Evolutionary conservation across 2,329 filamentous ascomycete genomes (phyloP), one percentile per base, ranked within the genome.

Genomic region (Botrytis elliptica): DNA sequence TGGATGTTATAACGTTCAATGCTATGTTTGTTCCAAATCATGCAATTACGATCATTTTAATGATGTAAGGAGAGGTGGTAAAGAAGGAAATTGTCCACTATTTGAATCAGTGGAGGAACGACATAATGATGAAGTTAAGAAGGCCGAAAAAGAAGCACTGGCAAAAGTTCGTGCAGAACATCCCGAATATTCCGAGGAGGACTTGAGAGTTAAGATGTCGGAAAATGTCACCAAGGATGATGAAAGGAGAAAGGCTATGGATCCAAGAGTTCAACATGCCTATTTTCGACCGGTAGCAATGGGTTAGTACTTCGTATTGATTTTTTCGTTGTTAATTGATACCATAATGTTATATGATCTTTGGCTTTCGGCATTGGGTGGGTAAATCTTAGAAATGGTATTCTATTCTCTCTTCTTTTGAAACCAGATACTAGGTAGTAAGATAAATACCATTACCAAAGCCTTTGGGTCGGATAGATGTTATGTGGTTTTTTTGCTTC

Each of bases 11-110:
- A 87, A 88, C 63, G 78, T 86, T 0, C 88, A 90, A 76, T 92
- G 90, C 79, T 94, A 94, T 78, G 85, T 93, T 60, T 97, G 94
- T 83, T 90, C 89, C 36, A 85, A 91, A 77, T 88, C 88, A 1
- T 88, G 86, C 73, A 83, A 79, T 25, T 96, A 97, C 78, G 77
- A 84, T 0, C 94, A 97, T 81, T 97, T 97, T 78, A 84, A 91
- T 74, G 86, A 91, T 71, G 20, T 73, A 0, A 73, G 38, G 1
- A 79, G 84, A 65, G 87, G 86, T 20, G 86, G 87, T 0, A 86
- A 84, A 73, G 67, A 66, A 0, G 86, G 85, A 1, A 88, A 88
- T 74, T 95, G 93, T 75, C 89, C 90, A 1, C 83, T 95, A 0
- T 92, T 92, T 77, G 92, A 95, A 67, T 85, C 74, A 46, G 83